phyloP scores from a whole-genome alignment of 1,284 basidiomycete genomes.

The Apiotrichum mycotoxinovorans region DNA sequence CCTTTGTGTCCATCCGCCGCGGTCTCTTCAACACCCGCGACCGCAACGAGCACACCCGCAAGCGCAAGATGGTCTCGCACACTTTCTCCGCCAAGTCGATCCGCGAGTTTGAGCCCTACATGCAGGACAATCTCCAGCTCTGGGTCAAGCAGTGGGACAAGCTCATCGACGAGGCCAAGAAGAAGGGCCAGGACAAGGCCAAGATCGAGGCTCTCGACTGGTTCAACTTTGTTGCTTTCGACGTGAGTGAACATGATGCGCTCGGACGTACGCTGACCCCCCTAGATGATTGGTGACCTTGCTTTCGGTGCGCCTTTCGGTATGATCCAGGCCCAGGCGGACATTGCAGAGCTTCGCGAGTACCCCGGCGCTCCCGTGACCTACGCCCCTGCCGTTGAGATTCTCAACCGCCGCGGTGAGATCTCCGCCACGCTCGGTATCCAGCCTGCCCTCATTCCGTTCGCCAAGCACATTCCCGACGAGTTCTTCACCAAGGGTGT shows the following conservation, averaged over 20 bases:
- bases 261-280: background rate
- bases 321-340: conserved; percentile 73
- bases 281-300: conserved; percentile 67
- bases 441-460: conserved; percentile 61
- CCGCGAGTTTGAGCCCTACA: conserved; percentile 66
- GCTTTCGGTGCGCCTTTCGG: conserved; percentile 85
- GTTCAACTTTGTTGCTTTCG: conserved; percentile 80
- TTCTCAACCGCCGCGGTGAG: conserved; percentile 85
- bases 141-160: conserved; percentile 75
- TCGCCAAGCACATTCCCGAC: conserved; percentile 60
- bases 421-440: conserved; percentile 79
- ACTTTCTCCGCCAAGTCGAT: conserved; percentile 67
- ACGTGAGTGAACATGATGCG: conserved; percentile 38
- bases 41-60: conserved; percentile 75
- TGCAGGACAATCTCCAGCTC: conserved; percentile 63
- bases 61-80: conserved; percentile 82
- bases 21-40: conserved; percentile 57
- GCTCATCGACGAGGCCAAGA: conserved; percentile 60
- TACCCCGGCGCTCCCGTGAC: conserved; percentile 28
- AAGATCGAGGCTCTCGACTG: conserved; percentile 69
- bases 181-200: conserved; percentile 56
- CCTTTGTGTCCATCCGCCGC: conserved; percentile 67
- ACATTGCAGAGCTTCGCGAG: conserved; percentile 65
- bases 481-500: conserved; percentile 68
- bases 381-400: conserved; percentile 74